Evolutionary conservation across 352 stramenopile species (phyloP), one percentile per base, ranked within the genome.

Genomic region (Phytophthora sp.): DNA sequence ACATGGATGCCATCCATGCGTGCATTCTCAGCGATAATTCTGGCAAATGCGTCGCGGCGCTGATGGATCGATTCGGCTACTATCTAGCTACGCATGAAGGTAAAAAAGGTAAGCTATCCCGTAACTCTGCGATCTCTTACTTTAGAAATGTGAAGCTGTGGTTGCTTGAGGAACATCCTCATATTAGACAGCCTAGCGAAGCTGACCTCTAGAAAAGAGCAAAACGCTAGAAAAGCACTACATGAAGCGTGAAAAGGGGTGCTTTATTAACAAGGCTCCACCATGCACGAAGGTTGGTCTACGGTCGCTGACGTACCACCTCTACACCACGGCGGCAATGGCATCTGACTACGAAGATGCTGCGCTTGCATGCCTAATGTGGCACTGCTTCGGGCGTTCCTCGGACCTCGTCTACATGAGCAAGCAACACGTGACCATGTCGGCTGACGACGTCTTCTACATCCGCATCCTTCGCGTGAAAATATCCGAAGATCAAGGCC

Each of bases 141-240:
- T 47, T 15, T 47, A 21, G n/a, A n/a, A n/a, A n/a, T n/a, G n/a
- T n/a, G n/a, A n/a, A n/a, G n/a, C n/a, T n/a, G n/a, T n/a, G n/a
- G 39, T 27, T 46, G 4, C 16, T 46, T 15, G 2, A 46, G 5
- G 7, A 46, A 15, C n/a, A 46, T 23, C 20, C 39, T 6, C 39
- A 46, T 46, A 6, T 46, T 46, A 46, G 39, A 46, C 18, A 29
- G 15, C 20, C 39, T n/a, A n/a, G n/a, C n/a, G n/a, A n/a, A 46
- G 7, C 18, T 15, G 8, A 26, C 18, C 16, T 24, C 13, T 16
- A 3, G 3, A 27, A 46, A n/a, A n/a, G n/a, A n/a, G n/a, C n/a
- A n/a, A n/a, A n/a, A n/a, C 39, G 13, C 20, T 46, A 46, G 39
- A n/a, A 46, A 46, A 46, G 27, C 4, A 46, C 16, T 46, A 7